phyloP scores from a whole-genome alignment of 2,329 filamentous ascomycete genomes.

The Apiospora malaysiana region DNA sequence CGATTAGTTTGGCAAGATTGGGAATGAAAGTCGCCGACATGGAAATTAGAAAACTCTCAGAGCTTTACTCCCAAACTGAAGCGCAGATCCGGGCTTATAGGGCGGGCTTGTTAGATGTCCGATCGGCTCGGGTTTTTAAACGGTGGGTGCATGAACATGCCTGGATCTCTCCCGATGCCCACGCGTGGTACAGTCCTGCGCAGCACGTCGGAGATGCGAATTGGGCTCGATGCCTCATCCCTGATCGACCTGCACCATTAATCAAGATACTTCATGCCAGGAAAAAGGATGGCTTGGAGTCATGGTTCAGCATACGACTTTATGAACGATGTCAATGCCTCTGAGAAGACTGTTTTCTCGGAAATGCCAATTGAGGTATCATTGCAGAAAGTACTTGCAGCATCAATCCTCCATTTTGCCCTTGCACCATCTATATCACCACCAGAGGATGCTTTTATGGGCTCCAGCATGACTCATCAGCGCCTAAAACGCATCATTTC shows the following conservation, averaged over 20 bases:
- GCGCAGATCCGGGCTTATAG: not conserved
- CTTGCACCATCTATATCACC: not conserved
- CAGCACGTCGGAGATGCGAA: not conserved
- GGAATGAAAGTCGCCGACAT: not conserved
- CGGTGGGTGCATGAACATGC: no score
- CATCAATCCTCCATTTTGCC: not conserved
- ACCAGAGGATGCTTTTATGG: not conserved
- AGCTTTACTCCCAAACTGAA: not conserved
- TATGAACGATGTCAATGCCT: not conserved
- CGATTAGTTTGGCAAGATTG: not conserved
- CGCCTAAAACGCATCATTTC: not conserved
- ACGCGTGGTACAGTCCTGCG: not conserved
- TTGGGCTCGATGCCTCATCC: not conserved
- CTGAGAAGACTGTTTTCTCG: not conserved
- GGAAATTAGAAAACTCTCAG: not conserved
- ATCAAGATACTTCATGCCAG: not conserved
- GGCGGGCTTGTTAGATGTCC: not conserved
- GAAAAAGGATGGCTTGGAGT: not conserved
- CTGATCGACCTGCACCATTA: not conserved
- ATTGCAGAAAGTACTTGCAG: not conserved
- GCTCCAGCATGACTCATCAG: not conserved
- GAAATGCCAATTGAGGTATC: not conserved
- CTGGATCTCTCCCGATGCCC: not conserved
- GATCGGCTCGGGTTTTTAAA: no score
- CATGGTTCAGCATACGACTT: not conserved